Evolutionary conservation across 768 basidiomycete genomes (phyloP).

Genomic region (Candolleomyces efflorescens): DNA sequence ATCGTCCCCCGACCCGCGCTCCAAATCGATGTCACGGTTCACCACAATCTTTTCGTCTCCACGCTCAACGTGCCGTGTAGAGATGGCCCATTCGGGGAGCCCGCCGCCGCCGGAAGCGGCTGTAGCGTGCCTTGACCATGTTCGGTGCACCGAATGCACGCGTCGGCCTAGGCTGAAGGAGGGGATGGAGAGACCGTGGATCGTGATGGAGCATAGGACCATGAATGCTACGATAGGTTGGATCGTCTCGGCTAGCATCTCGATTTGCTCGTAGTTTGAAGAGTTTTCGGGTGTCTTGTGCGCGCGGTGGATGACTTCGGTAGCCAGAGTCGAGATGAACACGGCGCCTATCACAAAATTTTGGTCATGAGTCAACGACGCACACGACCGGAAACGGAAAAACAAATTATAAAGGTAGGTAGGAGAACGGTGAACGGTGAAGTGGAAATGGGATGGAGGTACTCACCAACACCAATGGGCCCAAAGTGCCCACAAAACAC

Average conservation of each 20-base stretch:
- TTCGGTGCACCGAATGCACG: conserved; percentile 87
- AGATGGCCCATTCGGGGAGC: conserved; percentile 77
- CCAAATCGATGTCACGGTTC: conserved; percentile 59
- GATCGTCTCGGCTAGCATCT: conserved; percentile 68
- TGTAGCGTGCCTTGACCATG: conserved; percentile 77
- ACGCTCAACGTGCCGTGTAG: conserved; percentile 64
- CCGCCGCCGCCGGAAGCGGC: conserved; percentile 9
- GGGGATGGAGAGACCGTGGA: conserved; percentile 90
- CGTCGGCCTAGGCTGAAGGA: conserved; percentile 89
- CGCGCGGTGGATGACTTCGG: conserved; percentile 46
- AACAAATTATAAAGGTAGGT: too few relatives aligned
- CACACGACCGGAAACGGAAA: too few relatives aligned
- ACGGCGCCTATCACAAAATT: conserved; percentile 61
- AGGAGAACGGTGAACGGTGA: too few relatives aligned
- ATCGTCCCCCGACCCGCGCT: neutral
- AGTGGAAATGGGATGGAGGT: neutral
- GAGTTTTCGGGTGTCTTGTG: conserved; percentile 36
- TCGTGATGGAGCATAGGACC: conserved; percentile 86
- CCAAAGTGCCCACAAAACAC: conserved; percentile 96
- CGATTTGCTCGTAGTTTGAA: conserved; percentile 38
- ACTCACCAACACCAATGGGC: conserved; percentile 71
- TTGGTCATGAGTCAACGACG: conserved; percentile 3
- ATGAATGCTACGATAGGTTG: conserved; percentile 94
- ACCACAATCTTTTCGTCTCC: conserved; percentile 73
- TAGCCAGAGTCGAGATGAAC: conserved; percentile 87